These are phyloP conservation scores for Verticillium isaacii DNA, from an alignment of 2,329 filamentous ascomycete genomes.

Conservation along the genomic window DNA sequence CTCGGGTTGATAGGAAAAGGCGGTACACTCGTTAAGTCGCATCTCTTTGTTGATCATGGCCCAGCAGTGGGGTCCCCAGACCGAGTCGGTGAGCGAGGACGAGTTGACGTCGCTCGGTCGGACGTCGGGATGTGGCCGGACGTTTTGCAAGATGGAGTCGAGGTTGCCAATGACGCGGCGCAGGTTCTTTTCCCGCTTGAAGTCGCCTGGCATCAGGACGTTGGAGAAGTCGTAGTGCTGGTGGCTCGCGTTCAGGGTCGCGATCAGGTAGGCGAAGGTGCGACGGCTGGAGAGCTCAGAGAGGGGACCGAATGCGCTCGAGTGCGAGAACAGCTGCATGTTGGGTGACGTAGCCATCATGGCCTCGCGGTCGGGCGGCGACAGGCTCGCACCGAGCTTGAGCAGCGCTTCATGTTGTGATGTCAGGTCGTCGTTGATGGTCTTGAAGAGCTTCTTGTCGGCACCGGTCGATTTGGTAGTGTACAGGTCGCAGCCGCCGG, in stretches of 20 bases:
- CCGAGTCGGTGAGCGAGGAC: slow-evolving; percentile 41
- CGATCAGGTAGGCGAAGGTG: slow-evolving; percentile 93
- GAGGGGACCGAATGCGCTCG: slow-evolving; percentile 87
- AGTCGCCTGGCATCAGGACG: slow-evolving; percentile 82
- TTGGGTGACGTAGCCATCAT: slow-evolving; percentile 62
- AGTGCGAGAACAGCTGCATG: slow-evolving; percentile 61
- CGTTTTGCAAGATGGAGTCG: slow-evolving; percentile 81
- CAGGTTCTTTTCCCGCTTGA: slow-evolving; percentile 76
- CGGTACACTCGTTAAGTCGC: slow-evolving; percentile 80
- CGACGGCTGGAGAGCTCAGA: slow-evolving; percentile 84
- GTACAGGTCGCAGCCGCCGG: slow-evolving; percentile 93
- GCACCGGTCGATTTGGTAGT: slow-evolving; percentile 93
- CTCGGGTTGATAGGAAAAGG: slow-evolving; percentile 85
- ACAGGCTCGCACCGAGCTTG: slow-evolving; percentile 80
- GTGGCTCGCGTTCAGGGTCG: slow-evolving; percentile 92
- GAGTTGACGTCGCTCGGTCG: slow-evolving; percentile 35
- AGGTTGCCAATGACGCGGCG: slow-evolving; percentile 80
- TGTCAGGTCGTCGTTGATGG: slow-evolving; percentile 87
- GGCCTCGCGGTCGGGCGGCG: slow-evolving; percentile 71
- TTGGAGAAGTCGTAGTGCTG: slow-evolving; percentile 92
- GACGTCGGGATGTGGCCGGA: slow-evolving; percentile 60
- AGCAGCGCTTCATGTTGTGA: slow-evolving; percentile 86
- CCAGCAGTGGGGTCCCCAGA: slow-evolving; percentile 92
- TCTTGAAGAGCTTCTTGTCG: slow-evolving; percentile 96
- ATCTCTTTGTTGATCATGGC: slow-evolving; percentile 90